A percentile compares a stretch with the other conserved stretches of the same genome.
Conservation (phyloP, 192 early-diverging fungal genomes). For the Coemansia sp. region DNA sequence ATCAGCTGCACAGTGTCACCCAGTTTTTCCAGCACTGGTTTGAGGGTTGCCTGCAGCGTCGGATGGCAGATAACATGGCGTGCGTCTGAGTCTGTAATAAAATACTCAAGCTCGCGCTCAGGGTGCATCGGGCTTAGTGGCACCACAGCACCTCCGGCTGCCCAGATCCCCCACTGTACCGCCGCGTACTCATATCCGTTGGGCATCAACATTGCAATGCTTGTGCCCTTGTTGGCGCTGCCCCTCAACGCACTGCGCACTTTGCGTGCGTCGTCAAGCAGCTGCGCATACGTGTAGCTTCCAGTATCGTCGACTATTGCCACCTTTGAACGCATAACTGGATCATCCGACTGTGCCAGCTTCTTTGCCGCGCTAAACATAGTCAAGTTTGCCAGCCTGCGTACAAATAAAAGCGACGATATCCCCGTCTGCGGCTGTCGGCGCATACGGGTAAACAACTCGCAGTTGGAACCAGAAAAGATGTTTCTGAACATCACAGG, state of each 20-base stretch:
- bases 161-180: constrained; percentile 74
- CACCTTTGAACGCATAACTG: constrained; percentile 7
- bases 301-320: constrained; percentile 48
- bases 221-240: constrained; percentile 28
- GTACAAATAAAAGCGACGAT: background rate
- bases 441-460: background rate
- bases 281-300: constrained; percentile 36
- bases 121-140: constrained; percentile 74
- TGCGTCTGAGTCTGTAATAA: constrained; percentile 65
- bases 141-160: constrained; percentile 75
- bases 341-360: constrained; percentile 16
- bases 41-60: constrained; percentile 21
- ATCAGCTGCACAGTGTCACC: constrained; percentile 17
- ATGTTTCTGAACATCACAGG: background rate
- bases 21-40: constrained; percentile 41
- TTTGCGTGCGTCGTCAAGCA: constrained; percentile 41
- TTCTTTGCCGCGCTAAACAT: constrained; percentile 41
- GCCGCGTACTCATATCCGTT: constrained; percentile 68
- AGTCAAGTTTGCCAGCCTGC: constrained; percentile 39
- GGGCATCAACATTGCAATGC: constrained; percentile 52
- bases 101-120: constrained; percentile 72
- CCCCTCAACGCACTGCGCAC: constrained; percentile 33
- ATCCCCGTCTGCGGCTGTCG: background rate
- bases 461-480: background rate
- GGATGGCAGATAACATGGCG: constrained; percentile 63